Conservation (phyloP, 73 alveolate species). For the Effrenium voratum region DNA sequence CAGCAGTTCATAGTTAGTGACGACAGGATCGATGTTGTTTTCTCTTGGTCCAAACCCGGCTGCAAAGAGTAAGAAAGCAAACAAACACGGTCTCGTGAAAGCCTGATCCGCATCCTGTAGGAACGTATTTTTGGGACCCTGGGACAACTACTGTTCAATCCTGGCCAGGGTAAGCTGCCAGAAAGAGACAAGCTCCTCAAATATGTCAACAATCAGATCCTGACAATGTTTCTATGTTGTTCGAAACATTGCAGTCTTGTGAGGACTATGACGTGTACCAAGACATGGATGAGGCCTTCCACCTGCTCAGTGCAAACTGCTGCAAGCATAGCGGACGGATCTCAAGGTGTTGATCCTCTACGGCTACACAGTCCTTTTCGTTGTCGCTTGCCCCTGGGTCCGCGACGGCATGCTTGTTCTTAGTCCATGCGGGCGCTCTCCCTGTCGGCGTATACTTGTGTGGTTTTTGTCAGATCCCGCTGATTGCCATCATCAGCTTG, state of each 20-base stretch:
- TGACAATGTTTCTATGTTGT: neutral
- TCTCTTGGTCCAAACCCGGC: too few species aligned
- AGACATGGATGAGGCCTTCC: slow-evolving; percentile 88
- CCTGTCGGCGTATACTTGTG: neutral
- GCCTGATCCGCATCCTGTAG: neutral
- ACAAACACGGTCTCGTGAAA: too few species aligned
- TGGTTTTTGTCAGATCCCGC: slow-evolving; percentile 50
- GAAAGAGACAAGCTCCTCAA: too few species aligned
- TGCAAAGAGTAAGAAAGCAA: too few species aligned
- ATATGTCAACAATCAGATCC: too few species aligned
- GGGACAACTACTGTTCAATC: too few species aligned
- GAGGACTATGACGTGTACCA: slow-evolving; percentile 88
- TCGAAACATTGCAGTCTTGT: too few species aligned
- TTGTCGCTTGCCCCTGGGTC: slow-evolving; percentile 85
- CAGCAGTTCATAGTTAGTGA: too few species aligned
- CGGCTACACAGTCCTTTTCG: slow-evolving; percentile 83
- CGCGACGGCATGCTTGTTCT: neutral
- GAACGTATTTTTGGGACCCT: too few species aligned
- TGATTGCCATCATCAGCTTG: slow-evolving; percentile 75
- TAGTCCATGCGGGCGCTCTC: neutral
- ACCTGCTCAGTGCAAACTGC: too few species aligned
- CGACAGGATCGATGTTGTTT: too few species aligned
- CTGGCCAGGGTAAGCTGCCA: too few species aligned
- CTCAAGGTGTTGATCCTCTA: slow-evolving; percentile 76
- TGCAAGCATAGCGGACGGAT: neutral